Evolutionary conservation across 257 asterid species (phyloP), one percentile per base, ranked within the genome.

Genomic region (Solanum tarijense): DNA sequence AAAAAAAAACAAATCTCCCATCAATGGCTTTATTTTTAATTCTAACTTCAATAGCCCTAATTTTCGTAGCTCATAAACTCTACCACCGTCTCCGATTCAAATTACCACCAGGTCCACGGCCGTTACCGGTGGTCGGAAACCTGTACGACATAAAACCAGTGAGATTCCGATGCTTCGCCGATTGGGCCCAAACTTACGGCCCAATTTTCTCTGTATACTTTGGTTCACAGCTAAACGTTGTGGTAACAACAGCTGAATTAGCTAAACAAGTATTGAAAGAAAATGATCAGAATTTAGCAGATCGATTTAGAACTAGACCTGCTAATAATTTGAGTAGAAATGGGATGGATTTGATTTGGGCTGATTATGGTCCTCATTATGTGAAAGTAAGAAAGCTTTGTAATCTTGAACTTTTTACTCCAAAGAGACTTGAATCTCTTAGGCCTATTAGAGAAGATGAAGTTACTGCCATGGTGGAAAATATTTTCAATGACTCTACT

Each of bases 301-400:
- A 91, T 72, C 83, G 93, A 88, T 89, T 82, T 75, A 52, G 93
- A 69, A 91, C 84, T 21, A 65, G 88, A 5, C 41, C 87, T 1
- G 84, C 91, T 27, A 89, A 89, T 12, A 94, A 91, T 88, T 90
- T 94, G 89, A 95, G 98, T 89, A 93, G 93, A 87, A 91, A 93
- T 83, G 98, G 98, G 2, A 91, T 90, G 93, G 99, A 96, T 68
- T 88, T 96, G 90, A 95, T 96, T 21, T 96, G 99, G 99, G 92
- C 99, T 7, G 99, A 95, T 74, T 96, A 96, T 34, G 99, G 98
- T 0, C 96, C 98, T 0, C 99, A 96, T 89, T 95, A 96, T 74
- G 99, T 96, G 0, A 96, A 95, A 82, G 99, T 96, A 1, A 90
- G 99, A 82, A 96, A 96, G 86, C 87, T 96, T 25, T 96, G 99